Evolutionary conservation across 1,139 yeast species (phyloP), one percentile per base, ranked within the genome.

Genomic region (Magnusiomyces paraingens): DNA sequence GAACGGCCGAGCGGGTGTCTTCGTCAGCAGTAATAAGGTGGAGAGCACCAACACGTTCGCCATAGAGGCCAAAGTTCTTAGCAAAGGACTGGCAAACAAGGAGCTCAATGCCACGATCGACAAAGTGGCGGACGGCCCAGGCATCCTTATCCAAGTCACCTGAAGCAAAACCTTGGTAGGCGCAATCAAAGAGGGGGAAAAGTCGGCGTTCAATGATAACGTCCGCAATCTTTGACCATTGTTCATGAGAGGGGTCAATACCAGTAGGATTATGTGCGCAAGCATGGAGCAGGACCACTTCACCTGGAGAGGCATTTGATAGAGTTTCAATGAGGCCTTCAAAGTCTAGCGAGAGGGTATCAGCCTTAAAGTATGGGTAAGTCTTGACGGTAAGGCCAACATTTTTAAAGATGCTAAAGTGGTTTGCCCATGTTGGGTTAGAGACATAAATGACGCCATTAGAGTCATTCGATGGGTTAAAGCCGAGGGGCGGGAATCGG

Each of bases 211-310:
- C 69, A 62, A 78, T 72, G 51, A 87, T 68, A 32, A 84, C 81
- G 51, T 80, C 79, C 59, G 84, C 76, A 52, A 91, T 86, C 64
- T 78, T 70, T 57, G 74, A 73, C 97, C 97, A 91, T 68, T 91
- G 91, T 51, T 83, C 86, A 50, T 71, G 71, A 12, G 87, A 78
- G 58, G 95, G 94, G 68, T 91, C 98, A 59, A 91, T 82, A 38
- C 97, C 98, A 14, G 97, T 91, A 44, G 98, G 98, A 72, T 91
- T 91, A 75, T 91, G 98, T 65, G 97, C 94, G 67, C 97, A 90
- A 4, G 96, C 95, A 72, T 91, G 98, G 58, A 91, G 77, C 54
- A 91, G 73, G 40, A 91, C 83, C 58, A 87, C 79, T 45, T 68
- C 69, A 40, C 68, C 68, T 1, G 62, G 60, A 22, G 54, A 43